A percentile compares a stretch with the other conserved stretches of the same genome.
phyloP scores from a whole-genome alignment of 1,284 basidiomycete species.

The Agaricales sp. region DNA sequence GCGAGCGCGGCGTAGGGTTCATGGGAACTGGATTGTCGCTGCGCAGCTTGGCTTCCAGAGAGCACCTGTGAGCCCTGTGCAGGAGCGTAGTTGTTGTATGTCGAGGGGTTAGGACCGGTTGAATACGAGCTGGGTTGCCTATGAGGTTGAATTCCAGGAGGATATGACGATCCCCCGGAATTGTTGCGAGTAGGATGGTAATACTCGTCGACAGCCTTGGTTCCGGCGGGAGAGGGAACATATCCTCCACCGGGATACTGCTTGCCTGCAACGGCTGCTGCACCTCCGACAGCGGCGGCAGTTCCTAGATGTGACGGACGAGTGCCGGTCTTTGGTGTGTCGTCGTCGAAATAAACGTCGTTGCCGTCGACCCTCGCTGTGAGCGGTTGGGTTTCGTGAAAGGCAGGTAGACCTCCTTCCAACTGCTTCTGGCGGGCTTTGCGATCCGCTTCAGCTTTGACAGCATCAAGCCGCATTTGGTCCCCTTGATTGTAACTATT shows the following conservation, averaged over 20 bases:
- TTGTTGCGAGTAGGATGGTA: slow-evolving; percentile 31
- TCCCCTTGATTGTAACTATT: slow-evolving; percentile 25
- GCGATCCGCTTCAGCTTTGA: slow-evolving; percentile 73
- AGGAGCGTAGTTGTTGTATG: slow-evolving; percentile 11
- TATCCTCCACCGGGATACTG: slow-evolving; percentile 48
- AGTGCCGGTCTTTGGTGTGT: slow-evolving; percentile 22
- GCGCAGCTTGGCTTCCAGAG: background rate
- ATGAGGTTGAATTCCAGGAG: slow-evolving; percentile 29
- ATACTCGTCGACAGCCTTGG: slow-evolving; percentile 66
- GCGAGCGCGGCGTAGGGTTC: slow-evolving; percentile 8
- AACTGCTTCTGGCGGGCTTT: slow-evolving; percentile 53
- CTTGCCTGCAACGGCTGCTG: slow-evolving; percentile 17
- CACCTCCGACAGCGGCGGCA: slow-evolving; percentile 14
- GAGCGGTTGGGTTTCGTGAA: slow-evolving; percentile 63
- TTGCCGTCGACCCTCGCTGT: slow-evolving; percentile 49
- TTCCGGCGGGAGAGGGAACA: slow-evolving; percentile 47
- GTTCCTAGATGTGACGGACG: slow-evolving; percentile 14
- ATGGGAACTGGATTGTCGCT: slow-evolving; percentile 7
- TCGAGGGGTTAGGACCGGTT: slow-evolving; percentile 22
- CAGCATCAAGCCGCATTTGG: slow-evolving; percentile 65
- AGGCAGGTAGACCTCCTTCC: slow-evolving; percentile 67
- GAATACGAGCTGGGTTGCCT: slow-evolving; percentile 33
- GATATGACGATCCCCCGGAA: slow-evolving; percentile 24
- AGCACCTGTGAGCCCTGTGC: slow-evolving; percentile 4
- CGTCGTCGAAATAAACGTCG: slow-evolving; percentile 35